Evolutionary conservation across 2,329 filamentous ascomycete genomes (phyloP), one percentile per base, ranked within the genome.

Genomic region (Arthrobotrys entomopaga): DNA sequence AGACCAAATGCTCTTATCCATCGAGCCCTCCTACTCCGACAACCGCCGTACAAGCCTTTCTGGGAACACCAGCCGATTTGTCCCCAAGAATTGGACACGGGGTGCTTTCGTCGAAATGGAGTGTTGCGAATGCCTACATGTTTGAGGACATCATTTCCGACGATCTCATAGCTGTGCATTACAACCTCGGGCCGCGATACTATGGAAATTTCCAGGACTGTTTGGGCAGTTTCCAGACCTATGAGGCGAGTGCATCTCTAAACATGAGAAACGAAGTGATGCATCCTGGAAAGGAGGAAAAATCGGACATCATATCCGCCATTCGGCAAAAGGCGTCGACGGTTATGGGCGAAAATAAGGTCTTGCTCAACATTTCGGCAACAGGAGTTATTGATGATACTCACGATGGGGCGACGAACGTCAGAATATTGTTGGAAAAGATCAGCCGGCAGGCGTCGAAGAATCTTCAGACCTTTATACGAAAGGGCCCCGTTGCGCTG

Each of bases 191-290:
- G 0, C 91, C 93, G 22, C 88, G 92, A 54, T 99, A 99, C 78
- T 90, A 92, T 79, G 95, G 95, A 15, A 99, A 99, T 80, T 97
- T 96, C 78, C 95, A 99, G 82, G 95, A 99, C 80, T 95, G 92
- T 78, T 86, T 99, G 13, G 95, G 96, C 3, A 94, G 93, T 1
- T 96, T 99, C 79, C 93, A 98, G 80, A 99, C 96, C 0, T 99
- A 99, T 80, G 89, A 91, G 78, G 94, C 95, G 5, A 98, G 95
- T 0, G 94, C 95, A 6, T 89, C 91, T 63, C 84, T 99, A 43
- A 95, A 96, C 71, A 86, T 97, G 61, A 90, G 94, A 52, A 98
- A 98, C 78, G 95, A 99, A 80, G 88, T 93, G 59, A 85, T 96
- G 42, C 91, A 96, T 81, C 90, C 92, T 0, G 93, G 93, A 11